Evolutionary conservation across 2,329 filamentous ascomycete species (phyloP).

Genomic region (Cylindrodendrum hubeiense): DNA sequence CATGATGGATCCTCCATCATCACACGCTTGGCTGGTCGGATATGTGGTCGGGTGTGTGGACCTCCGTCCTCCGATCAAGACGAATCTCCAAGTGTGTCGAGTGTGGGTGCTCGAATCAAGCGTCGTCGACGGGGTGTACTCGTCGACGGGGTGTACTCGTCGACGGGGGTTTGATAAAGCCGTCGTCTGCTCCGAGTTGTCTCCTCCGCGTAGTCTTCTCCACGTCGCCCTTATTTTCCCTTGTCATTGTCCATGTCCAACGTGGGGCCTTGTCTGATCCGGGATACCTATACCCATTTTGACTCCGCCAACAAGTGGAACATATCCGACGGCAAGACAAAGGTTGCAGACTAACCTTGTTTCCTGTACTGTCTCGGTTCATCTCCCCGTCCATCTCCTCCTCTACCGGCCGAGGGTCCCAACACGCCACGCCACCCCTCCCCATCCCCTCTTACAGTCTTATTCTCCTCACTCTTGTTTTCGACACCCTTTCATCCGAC

Average conservation of each 20-base stretch:
- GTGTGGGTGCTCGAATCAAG: not conserved
- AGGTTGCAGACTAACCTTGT: slow-evolving; percentile 9
- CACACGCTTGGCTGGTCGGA: not conserved
- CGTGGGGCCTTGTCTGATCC: slow-evolving; percentile 4
- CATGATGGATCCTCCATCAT: not conserved
- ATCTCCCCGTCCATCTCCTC: not conserved
- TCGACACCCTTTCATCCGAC: not conserved
- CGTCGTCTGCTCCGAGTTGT: not conserved
- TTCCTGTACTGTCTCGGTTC: slow-evolving; percentile 1
- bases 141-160: too few species aligned
- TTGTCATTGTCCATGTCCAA: not conserved
- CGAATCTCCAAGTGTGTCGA: not conserved
- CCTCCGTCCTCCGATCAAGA: slow-evolving; percentile 11
- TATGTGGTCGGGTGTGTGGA: not conserved
- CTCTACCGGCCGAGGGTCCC: not conserved
- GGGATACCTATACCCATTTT: not conserved
- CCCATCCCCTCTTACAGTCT: not conserved
- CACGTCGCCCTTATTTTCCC: not conserved
- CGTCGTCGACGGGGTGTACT: too few species aligned
- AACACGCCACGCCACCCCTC: slow-evolving; percentile 7
- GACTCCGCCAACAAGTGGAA: not conserved
- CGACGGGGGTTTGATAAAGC: not conserved
- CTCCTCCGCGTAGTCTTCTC: not conserved
- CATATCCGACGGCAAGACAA: slow-evolving; percentile 5
- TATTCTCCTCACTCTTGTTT: not conserved